A percentile compares a stretch with the other conserved stretches of the same genome.
Conservation (phyloP, 2,329 filamentous ascomycete species). For the Cladosporium sp. region DNA sequence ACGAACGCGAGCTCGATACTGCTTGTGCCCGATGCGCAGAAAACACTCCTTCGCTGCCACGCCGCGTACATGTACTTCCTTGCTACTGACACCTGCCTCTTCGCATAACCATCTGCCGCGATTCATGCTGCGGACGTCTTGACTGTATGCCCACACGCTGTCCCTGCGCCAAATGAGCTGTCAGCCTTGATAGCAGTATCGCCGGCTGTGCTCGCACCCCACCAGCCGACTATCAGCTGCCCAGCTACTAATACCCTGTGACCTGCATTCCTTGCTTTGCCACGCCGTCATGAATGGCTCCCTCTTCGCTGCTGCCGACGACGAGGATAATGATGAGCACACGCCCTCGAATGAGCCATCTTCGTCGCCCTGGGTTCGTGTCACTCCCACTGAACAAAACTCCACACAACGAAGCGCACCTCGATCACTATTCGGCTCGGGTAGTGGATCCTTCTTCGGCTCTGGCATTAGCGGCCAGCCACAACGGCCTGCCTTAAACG, state of each 20-base stretch:
- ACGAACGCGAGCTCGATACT: no score
- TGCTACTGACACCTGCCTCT: background rate
- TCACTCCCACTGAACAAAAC: background rate
- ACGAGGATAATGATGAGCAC: slow-evolving; percentile 6
- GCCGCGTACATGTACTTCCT: background rate
- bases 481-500: slow-evolving; percentile 10
- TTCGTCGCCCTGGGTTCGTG: background rate
- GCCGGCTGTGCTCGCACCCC: slow-evolving; percentile 5
- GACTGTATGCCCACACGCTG: background rate
- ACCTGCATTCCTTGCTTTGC: slow-evolving; percentile 5
- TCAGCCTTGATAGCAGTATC: background rate
- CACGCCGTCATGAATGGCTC: slow-evolving; percentile 6
- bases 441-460: slow-evolving; percentile 19
- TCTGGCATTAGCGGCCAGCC: slow-evolving; percentile 10
- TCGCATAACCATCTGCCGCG: no score
- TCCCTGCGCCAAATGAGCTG: background rate
- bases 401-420: slow-evolving; percentile 18
- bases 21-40: background rate
- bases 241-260: background rate
- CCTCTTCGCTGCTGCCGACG: slow-evolving; percentile 1
- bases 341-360: background rate
- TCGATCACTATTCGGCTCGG: slow-evolving; percentile 18
- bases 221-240: slow-evolving; percentile 5
- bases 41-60: background rate
- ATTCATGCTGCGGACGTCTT: background rate